Evolutionary conservation across 495 filamentous ascomycete species (phyloP).

Genomic region (Diplogelasinospora grovesii): DNA sequence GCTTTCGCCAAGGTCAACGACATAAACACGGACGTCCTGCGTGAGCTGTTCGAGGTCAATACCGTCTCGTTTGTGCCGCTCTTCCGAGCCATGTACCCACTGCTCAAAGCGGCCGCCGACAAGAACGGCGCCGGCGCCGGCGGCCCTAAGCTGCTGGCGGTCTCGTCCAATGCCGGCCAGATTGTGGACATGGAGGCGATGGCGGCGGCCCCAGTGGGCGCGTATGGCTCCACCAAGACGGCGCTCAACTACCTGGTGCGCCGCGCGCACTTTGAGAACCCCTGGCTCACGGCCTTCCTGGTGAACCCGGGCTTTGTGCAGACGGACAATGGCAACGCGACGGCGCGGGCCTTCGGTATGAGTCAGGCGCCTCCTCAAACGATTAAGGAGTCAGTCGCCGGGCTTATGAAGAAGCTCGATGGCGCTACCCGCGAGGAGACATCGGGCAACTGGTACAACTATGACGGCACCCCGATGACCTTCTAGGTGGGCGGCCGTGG

Average conservation of each 20-base stretch:
- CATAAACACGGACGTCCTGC: conserved; percentile 20
- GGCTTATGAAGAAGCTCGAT: no score
- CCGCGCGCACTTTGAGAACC: conserved; percentile 31
- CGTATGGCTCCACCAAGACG: conserved; percentile 36
- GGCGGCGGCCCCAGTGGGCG: conserved; percentile 20
- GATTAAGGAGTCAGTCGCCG: no score
- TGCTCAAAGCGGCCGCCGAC: conserved; percentile 23
- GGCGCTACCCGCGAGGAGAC: no score
- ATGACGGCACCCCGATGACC: no score
- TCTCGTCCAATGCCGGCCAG: background rate
- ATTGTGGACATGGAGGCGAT: conserved; percentile 1
- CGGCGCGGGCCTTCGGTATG: conserved; percentile 29
- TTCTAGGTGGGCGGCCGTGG: no score
- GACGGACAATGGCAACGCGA: conserved; percentile 40
- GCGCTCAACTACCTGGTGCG: conserved; percentile 34
- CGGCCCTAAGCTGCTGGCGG: background rate
- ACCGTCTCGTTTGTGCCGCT: conserved; percentile 28
- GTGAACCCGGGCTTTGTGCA: conserved; percentile 24
- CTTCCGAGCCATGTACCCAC: conserved; percentile 32
- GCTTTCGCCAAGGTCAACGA: conserved; percentile 2
- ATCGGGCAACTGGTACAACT: no score
- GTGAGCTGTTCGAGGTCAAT: conserved; percentile 35
- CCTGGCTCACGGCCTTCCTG: conserved; percentile 31
- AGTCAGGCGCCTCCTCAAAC: no score
- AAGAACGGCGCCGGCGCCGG: background rate